These are phyloP conservation scores for Haplosporangium gracile DNA, from an alignment of 192 early-diverging fungal genomes.

Conservation along the genomic window DNA sequence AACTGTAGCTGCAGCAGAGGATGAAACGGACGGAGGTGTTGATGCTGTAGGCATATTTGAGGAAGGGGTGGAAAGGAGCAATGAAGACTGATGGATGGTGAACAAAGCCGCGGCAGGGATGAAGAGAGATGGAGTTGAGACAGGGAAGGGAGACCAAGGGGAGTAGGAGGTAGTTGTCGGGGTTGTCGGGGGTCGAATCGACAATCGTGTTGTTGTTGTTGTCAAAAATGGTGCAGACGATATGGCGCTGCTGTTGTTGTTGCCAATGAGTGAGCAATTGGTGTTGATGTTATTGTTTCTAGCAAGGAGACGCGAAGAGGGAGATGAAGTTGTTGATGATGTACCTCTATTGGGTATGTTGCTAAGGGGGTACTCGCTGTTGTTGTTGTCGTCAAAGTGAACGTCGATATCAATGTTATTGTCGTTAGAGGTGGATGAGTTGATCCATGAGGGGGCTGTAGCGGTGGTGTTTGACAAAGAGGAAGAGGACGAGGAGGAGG, in stretches of 20 bases:
- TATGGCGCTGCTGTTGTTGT: not conserved
- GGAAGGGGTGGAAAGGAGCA: not conserved
- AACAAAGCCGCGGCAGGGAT: not conserved
- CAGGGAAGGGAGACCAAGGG: not conserved
- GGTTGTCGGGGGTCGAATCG: not conserved
- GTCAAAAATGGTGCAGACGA: not conserved
- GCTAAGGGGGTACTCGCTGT: not conserved
- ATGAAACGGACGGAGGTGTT: not conserved
- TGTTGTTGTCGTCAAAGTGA: not conserved
- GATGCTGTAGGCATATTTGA: not conserved
- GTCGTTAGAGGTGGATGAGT: not conserved
- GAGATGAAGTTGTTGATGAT: not conserved
- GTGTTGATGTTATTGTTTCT: not conserved
- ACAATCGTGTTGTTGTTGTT: not conserved
- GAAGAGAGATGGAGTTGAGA: not conserved
- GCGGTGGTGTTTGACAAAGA: not conserved
- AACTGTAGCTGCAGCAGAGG: not conserved
- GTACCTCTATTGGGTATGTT: not conserved
- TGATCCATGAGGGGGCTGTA: not conserved
- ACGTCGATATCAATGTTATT: not conserved
- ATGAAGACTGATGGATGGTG: not conserved
- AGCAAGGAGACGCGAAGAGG: not conserved
- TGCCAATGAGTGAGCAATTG: not conserved
- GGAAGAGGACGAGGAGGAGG: not conserved
- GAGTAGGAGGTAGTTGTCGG: not conserved